Evolutionary conservation across 2,329 filamentous ascomycete genomes (phyloP), one percentile per base, ranked within the genome.

Genomic region (Trichoderma oligosporum): DNA sequence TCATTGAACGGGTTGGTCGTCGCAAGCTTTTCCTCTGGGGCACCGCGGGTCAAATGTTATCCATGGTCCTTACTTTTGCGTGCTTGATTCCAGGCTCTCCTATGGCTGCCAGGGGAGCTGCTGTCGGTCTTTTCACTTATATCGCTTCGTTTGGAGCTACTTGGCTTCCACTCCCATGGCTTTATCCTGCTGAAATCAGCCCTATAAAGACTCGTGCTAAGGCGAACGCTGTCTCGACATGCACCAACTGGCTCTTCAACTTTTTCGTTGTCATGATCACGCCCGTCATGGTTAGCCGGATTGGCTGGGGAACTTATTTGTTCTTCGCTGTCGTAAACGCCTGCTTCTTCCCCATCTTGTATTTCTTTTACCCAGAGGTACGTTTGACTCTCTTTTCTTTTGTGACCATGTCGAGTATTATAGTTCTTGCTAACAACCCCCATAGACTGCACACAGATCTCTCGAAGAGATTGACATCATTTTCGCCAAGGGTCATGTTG

Each of bases 121-220:
- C 84, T 1, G 83, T 56, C 18, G 52, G 52, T 27, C 16, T 56
- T 2, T 56, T 86, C 2, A 78, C 83, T 2, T 88, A 87, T 70
- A 88, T 88, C 64, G 82, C 83, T 4, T 84, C 83, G 56, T 88
- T 87, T 61, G 85, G 84, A 31, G 83, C 84, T 0, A 84, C 82
- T 1, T 86, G 82, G 78, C 68, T 86, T 6, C 83, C 84, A 14
- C 76, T 86, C 22, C 84, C 84, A 0, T 87, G 83, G 82, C 63
- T 82, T 63, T 80, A 79, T 61, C 76, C 81, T 1, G 80, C 81
- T 39, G 78, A 82, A 62, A 74, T 82, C 60, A 82, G 81, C 66
- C 76, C 77, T 0, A 70, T 79, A 49, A 73, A 76, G 66, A 78
- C 74, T 14, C 66, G 76, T 11, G 72, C 71, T 4, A 77, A 77